phyloP scores from a whole-genome alignment of 1,284 basidiomycete genomes.

The Mycena citricolor region DNA sequence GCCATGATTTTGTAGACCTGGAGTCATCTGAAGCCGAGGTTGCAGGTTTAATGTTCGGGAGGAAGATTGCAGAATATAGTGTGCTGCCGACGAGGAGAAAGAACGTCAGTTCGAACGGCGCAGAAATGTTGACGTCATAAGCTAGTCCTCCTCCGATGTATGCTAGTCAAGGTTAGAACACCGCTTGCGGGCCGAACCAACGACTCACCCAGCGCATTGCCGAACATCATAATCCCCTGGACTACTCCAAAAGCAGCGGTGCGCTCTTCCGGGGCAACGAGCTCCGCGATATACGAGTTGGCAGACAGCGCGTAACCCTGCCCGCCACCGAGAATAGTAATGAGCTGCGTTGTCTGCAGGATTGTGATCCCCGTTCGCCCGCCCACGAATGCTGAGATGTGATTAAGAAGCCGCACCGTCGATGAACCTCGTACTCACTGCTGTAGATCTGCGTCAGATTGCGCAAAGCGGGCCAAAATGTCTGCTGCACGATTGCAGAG shows the following conservation, averaged over 20 bases:
- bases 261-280: constrained; percentile 12
- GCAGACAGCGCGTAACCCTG: constrained; percentile 14
- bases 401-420: no score
- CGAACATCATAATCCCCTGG: constrained; percentile 16
- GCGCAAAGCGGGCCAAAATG: constrained; percentile 19
- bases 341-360: constrained; percentile 18
- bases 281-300: constrained; percentile 21
- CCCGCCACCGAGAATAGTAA: constrained; percentile 20
- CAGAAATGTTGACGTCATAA: constrained; percentile 11
- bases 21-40: neutral
- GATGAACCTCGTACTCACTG: constrained; percentile 9
- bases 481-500: constrained; percentile 17
- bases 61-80: constrained; percentile 8
- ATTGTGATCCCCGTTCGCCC: constrained; percentile 16
- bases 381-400: constrained; percentile 10
- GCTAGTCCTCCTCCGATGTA: constrained; percentile 17
- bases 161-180: constrained; percentile 1
- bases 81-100: constrained; percentile 19
- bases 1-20: neutral
- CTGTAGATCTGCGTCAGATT: constrained; percentile 21
- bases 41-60: constrained; percentile 17
- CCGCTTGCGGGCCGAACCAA: neutral
- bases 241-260: constrained; percentile 20
- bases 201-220: constrained; percentile 13
- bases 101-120: constrained; percentile 20